Conservation (phyloP, 495 filamentous ascomycete genomes). For the Hypoxylon lenormandii region DNA sequence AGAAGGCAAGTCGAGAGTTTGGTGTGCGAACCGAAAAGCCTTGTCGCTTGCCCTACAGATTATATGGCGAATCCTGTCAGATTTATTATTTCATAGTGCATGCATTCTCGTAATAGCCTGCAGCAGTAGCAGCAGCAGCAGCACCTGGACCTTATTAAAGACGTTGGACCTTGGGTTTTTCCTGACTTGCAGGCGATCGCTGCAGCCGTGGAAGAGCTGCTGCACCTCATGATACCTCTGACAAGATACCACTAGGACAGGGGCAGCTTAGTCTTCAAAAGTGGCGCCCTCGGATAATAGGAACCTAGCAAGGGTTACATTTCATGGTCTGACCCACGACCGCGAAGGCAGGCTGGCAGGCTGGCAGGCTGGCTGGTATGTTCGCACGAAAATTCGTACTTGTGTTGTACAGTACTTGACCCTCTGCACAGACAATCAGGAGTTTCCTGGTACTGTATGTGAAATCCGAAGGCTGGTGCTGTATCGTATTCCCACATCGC, state of each 20-base stretch:
- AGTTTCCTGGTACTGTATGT: constrained; percentile 29
- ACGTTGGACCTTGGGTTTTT: constrained; percentile 16
- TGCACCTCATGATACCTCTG: constrained; percentile 42
- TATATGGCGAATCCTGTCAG: constrained; percentile 11
- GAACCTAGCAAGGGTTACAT: constrained; percentile 45
- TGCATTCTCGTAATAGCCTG: constrained; percentile 24
- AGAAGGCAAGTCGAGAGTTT: constrained; percentile 2
- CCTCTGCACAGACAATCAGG: constrained; percentile 26
- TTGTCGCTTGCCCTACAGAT: not conserved
- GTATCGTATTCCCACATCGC: constrained; percentile 11
- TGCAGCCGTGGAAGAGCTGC: constrained; percentile 25
- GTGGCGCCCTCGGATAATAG: constrained; percentile 49
- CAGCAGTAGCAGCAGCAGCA: constrained; percentile 5
- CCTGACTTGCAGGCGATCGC: constrained; percentile 40
- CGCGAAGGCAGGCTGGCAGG: constrained; percentile 27
- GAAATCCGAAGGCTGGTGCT: constrained; percentile 34
- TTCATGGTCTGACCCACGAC: constrained; percentile 41
- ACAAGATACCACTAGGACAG: constrained; percentile 32
- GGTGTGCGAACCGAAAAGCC: constrained; percentile 16
- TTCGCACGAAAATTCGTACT: constrained; percentile 18
- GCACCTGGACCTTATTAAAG: constrained; percentile 35
- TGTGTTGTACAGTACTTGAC: constrained; percentile 9
- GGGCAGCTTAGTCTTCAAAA: constrained; percentile 41
- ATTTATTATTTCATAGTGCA: constrained; percentile 9
- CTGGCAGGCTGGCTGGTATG: no score